Percentiles rank a stretch among this genome's conserved stretches.
These are phyloP conservation scores for Amylostereum areolatum DNA, from an alignment of 1,284 basidiomycete species.

Conservation along the genomic window DNA sequence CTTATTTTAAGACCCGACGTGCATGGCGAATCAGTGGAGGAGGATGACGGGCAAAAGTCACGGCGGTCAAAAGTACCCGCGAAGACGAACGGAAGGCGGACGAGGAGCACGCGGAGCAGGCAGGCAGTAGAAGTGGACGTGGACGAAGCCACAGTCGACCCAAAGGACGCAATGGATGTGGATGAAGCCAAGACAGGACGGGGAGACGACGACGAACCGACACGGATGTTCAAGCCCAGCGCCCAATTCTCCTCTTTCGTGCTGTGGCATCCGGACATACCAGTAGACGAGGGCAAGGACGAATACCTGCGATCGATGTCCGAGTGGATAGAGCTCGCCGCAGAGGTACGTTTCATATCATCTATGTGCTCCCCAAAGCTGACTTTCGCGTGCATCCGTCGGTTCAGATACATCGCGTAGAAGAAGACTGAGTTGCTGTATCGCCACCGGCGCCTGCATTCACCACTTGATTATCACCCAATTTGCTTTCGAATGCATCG, in stretches of 20 bases:
- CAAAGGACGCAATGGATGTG: conserved; percentile 3
- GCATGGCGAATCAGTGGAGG: conserved; percentile 14
- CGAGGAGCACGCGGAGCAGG: conserved; percentile 6
- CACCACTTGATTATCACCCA: too few relatives aligned
- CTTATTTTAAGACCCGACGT: conserved; percentile 42
- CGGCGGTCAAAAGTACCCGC: conserved; percentile 14
- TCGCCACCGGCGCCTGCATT: too few relatives aligned
- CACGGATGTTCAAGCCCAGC: conserved; percentile 36
- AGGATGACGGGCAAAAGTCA: conserved; percentile 10
- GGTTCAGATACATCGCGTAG: too few relatives aligned
- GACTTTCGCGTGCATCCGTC: too few relatives aligned
- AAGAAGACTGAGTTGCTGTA: too few relatives aligned
- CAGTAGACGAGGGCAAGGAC: conserved; percentile 59
- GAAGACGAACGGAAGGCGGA: conserved; percentile 13
- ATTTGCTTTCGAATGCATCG: too few relatives aligned
- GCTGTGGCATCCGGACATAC: conserved; percentile 69
- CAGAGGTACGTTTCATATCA: conserved; percentile 38
- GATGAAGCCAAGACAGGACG: conserved; percentile 11
- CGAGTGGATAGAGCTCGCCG: conserved; percentile 60
- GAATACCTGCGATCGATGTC: conserved; percentile 59
- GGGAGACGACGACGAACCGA: conserved; percentile 15
- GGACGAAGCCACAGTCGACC: conserved; percentile 13
- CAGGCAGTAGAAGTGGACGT: conserved; percentile 16
- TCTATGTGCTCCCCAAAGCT: too few relatives aligned
- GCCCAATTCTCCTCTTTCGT: conserved; percentile 56